These are phyloP conservation scores for Cyclocybe cylindracea DNA, from an alignment of 768 basidiomycete species.

Conservation along the genomic window DNA sequence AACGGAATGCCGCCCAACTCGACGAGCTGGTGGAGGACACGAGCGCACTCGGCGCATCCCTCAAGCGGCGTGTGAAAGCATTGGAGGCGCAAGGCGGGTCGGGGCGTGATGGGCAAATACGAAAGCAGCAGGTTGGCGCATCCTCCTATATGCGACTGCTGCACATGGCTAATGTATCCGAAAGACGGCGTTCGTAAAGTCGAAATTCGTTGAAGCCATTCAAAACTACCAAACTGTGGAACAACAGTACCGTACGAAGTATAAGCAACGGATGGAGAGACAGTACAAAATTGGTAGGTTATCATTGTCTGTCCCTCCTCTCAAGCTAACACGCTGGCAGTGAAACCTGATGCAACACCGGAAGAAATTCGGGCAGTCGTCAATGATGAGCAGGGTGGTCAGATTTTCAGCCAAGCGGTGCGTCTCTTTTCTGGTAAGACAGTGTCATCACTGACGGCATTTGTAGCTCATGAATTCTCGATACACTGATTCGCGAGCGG, in stretches of 20 bases:
- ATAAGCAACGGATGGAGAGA: slow-evolving; percentile 80
- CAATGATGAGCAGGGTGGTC: slow-evolving; percentile 76
- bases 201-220: slow-evolving; percentile 83
- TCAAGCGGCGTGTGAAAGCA: slow-evolving; percentile 75
- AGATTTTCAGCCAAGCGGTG: slow-evolving; percentile 91
- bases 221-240: slow-evolving; percentile 86
- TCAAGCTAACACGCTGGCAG: slow-evolving; percentile 33
- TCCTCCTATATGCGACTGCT: background rate
- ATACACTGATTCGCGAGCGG: slow-evolving; percentile 86
- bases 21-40: slow-evolving; percentile 74
- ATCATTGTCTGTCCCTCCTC: background rate
- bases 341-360: slow-evolving; percentile 90
- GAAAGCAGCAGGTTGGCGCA: slow-evolving; percentile 68
- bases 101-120: slow-evolving; percentile 71
- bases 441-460: slow-evolving; percentile 6
- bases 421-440: slow-evolving; percentile 13
- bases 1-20: slow-evolving; percentile 61
- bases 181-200: slow-evolving; percentile 64
- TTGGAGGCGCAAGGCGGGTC: slow-evolving; percentile 66
- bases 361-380: slow-evolving; percentile 89
- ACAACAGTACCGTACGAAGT: slow-evolving; percentile 73
- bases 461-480: slow-evolving; percentile 83
- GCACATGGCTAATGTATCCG: slow-evolving; percentile 1
- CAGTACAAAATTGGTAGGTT: slow-evolving; percentile 83
- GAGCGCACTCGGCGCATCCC: slow-evolving; percentile 61